Base-by-base conservation (phyloP, 768 basidiomycete species). In the Lepiota venenata region DNA sequence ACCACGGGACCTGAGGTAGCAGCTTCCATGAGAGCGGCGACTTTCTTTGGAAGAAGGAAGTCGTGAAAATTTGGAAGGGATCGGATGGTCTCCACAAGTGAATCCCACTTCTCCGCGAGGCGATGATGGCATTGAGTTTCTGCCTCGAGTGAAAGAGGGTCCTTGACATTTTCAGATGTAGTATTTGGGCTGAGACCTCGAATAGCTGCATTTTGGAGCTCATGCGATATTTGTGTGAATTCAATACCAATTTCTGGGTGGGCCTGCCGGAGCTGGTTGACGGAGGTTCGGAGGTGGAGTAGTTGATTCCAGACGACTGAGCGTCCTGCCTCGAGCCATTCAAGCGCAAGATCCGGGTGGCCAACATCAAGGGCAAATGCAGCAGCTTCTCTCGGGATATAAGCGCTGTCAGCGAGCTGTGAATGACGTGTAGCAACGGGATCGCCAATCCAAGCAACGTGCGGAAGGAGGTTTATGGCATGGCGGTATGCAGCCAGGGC, bases 321-420 rank as follows among this genome's bases (percentile, higher is more conserved):
- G 5, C 61, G 56, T 4, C 60, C 49, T 42, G 56, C 35, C 22
- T 16, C n/a, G 3, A 14, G 50, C 38, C 63, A 64, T 40, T 62
- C 59, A 8, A 64, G 36, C 18, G 63, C 61, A n/a, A 39, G 41
- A 9, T 48, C 29, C 14, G 59, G 50, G 8, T 65, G 56, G 12
- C 50, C 50, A 4, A 50, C 20, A 32, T 58, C 49, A 32, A 67
- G 62, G 7, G 68, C 68, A 21, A 61, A 62, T 8, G 64, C 58
- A 1, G 63, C 66, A 5, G 69, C 67, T 12, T 47, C 20, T 4
- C 42, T 18, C 2, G 50, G 20, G 5, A 52, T 14, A 10, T 42
- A 16, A 11, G 27, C 29, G 10, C 35, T n/a, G 9, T 18, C 14
- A 6, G 10, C 3, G 8, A 57, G 27, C 4, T 14, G 8, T 5